These are phyloP conservation scores for Penicilliopsis zonata DNA, from an alignment of 495 filamentous ascomycete species.

Conservation along the genomic window DNA sequence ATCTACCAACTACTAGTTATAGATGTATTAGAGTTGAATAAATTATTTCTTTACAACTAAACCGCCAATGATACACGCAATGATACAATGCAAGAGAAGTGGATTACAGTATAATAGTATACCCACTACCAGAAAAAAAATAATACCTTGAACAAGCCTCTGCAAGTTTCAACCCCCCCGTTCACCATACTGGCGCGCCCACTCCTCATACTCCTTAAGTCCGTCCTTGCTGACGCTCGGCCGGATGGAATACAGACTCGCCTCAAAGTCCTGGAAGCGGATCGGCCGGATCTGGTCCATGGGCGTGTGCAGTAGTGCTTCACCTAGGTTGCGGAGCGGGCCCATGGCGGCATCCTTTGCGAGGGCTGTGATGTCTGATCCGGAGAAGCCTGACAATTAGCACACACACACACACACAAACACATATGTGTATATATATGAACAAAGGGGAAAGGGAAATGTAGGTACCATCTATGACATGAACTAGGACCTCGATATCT, in stretches of 20 bases:
- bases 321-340: conserved; percentile 80
- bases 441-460: neutral
- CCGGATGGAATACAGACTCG: conserved; percentile 73
- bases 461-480: conserved; percentile 68
- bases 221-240: conserved; percentile 84
- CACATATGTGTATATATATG: neutral
- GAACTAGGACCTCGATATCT: conserved; percentile 69
- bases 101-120: no score
- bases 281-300: conserved; percentile 94
- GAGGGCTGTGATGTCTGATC: conserved; percentile 91
- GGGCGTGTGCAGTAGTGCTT: conserved; percentile 76
- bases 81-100: no score
- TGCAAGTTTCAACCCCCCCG: conserved; percentile 49
- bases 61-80: no score
- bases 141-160: neutral
- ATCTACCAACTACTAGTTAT: no score
- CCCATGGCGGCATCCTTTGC: conserved; percentile 99
- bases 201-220: conserved; percentile 80
- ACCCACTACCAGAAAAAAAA: conserved; percentile 1
- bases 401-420: no score
- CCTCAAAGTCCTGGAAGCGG: conserved; percentile 67
- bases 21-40: no score
- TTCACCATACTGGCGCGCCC: conserved; percentile 89
- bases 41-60: no score
- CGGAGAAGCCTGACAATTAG: conserved; percentile 67